Conservation (phyloP, 2,329 filamentous ascomycete genomes). For the Dryadomyces quercivorus region DNA sequence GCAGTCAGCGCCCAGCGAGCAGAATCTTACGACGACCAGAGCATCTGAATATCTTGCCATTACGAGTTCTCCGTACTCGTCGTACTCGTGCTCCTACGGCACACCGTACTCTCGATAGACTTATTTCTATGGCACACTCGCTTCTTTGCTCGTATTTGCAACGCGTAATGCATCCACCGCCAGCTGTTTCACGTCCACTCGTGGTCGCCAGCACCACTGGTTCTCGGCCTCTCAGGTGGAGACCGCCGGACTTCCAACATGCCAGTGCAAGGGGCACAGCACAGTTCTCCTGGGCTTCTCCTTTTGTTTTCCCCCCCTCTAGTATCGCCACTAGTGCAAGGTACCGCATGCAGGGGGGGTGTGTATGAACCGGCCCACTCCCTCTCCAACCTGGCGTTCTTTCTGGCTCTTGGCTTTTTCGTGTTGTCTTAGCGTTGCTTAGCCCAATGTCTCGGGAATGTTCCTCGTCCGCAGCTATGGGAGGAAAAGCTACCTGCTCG, state of each 20-base stretch:
- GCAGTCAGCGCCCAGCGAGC: too few species aligned
- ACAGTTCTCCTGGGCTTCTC: neutral
- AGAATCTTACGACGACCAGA: too few species aligned
- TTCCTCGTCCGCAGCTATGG: neutral
- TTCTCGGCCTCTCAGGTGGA: neutral
- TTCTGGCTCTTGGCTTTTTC: neutral
- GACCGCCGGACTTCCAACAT: neutral
- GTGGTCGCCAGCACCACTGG: too few species aligned
- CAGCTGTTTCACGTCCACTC: too few species aligned
- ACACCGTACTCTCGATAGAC: too few species aligned
- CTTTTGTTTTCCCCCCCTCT: neutral
- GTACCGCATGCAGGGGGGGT: constrained; percentile 5
- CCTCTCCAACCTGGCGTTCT: neutral
- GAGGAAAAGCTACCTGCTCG: too few species aligned
- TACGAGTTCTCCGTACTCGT: too few species aligned
- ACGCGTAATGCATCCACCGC: too few species aligned
- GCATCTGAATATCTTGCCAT: too few species aligned
- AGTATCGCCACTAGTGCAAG: constrained; percentile 12
- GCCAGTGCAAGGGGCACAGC: neutral
- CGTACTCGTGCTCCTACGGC: too few species aligned
- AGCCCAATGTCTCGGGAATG: neutral
- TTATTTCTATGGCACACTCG: too few species aligned
- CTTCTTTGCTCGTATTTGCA: too few species aligned
- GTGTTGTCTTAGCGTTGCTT: neutral
- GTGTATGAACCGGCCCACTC: neutral